Conservation (phyloP, 164 flowering plant genomes). For the Piper longum region DNA sequence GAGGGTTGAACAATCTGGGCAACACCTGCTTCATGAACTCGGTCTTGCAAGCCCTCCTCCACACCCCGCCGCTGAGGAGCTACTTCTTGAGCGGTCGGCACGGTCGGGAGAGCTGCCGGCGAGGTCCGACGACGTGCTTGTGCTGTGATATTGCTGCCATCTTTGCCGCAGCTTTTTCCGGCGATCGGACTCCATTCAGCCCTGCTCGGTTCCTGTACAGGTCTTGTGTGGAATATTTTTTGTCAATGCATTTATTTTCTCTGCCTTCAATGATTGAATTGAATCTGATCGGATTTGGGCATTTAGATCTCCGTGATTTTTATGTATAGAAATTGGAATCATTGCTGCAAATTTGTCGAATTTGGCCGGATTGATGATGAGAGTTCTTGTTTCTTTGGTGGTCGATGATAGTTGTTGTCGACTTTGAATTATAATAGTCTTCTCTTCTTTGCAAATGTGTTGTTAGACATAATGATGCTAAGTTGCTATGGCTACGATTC, state of each 20-base stretch:
- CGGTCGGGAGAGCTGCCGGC: slow-evolving; percentile 23
- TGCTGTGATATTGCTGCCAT: slow-evolving; percentile 36
- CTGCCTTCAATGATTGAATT: neutral
- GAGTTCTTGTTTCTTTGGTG: neutral
- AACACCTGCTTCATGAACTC: slow-evolving; percentile 68
- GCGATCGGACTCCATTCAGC: slow-evolving; percentile 47
- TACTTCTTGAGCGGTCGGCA: slow-evolving; percentile 43
- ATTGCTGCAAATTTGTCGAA: neutral
- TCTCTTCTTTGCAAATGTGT: neutral
- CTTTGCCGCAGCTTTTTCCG: slow-evolving; percentile 39
- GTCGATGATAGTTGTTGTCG: too few relatives aligned
- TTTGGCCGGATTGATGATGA: neutral
- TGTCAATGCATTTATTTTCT: too few relatives aligned
- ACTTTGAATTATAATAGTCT: too few relatives aligned
- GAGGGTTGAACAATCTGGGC: slow-evolving; percentile 66
- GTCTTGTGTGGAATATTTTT: slow-evolving; percentile 14
- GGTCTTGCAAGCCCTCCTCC: slow-evolving; percentile 54
- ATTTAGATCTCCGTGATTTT: neutral
- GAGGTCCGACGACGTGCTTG: slow-evolving; percentile 27
- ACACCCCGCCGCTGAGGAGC: slow-evolving; percentile 46
- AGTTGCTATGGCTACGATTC: too few relatives aligned
- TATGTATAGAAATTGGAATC: neutral
- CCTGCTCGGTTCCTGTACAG: slow-evolving; percentile 59
- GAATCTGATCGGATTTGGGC: neutral
- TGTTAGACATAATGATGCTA: neutral